Evolutionary conservation across 129 eudicot genomes (phyloP), one percentile per base, ranked within the genome.

Genomic region (Chrysanthemum makinoi): DNA sequence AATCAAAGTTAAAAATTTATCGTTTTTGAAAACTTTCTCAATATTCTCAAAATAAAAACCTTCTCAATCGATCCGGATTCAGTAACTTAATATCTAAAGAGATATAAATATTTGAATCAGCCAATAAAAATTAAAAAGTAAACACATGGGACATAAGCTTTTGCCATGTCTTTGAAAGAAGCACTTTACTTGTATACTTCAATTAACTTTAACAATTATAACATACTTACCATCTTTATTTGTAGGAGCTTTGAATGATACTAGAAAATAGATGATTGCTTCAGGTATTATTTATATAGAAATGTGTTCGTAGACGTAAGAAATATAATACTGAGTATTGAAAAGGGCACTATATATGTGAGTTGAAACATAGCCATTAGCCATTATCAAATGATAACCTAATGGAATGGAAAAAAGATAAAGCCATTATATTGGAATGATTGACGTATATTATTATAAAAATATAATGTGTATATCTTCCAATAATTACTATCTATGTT

Each of bases 341-440:
- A 61, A 12, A 52, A 17, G 46, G 46, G 1, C 67, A 13, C 62
- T 33, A 72, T 55, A 68, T 47, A 10, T 77, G 30, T 28, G 75
- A 77, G 76, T 52, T 62, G 73, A 72, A 58, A 62, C 75, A 73
- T 66, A 47, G 74, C 82, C 67, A 72, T 72, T 62, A 73, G 13
- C 77, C 77, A 73, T 73, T 73, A 73, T 63, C 77, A 79, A 80
- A 69, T 80, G 80, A 69, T 75, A 49, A 66, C 71, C 14, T 24
- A 44, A 54, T 49, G 59, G 73, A 60, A 80, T 67, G 52, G 52
- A 26, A 61, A 67, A 28, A 19, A 46, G 44, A 58, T 62, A 51
- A 73, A 22, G 53, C 70, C 67, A 80, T 80, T 73, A 80, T 74
- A 51, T 57, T 50, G 52, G 24, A 79, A 79, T 79, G 83, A 73